phyloP scores from a whole-genome alignment of 2,329 filamentous ascomycete species.

The Metarhizium brunneum region DNA sequence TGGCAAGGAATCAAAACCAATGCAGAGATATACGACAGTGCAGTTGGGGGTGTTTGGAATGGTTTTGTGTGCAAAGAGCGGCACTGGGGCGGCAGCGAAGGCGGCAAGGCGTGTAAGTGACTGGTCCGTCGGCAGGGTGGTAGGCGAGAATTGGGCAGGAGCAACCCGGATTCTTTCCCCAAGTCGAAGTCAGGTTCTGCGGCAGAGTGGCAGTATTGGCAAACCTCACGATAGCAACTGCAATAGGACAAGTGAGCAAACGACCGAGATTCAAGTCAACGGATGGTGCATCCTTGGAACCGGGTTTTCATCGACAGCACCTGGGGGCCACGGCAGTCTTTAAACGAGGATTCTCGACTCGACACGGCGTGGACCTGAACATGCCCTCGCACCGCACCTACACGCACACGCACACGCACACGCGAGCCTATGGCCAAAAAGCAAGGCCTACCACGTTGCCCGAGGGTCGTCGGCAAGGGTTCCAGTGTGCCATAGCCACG shows the following conservation, averaged over 20 bases:
- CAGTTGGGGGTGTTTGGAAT: not conserved
- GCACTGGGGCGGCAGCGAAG: not conserved
- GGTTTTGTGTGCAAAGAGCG: not conserved
- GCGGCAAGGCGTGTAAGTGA: slow-evolving; percentile 5
- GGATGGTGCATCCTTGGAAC: not conserved
- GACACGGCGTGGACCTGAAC: not conserved
- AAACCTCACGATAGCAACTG: not conserved
- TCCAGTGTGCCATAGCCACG: not conserved
- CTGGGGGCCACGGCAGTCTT: slow-evolving; percentile 2
- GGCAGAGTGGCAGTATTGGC: not conserved
- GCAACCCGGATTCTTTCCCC: not conserved
- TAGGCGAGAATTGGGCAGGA: slow-evolving; percentile 4
- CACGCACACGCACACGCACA: not conserved
- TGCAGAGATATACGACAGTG: not conserved
- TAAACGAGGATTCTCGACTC: slow-evolving; percentile 1
- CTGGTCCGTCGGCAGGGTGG: not conserved
- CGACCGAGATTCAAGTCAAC: not conserved
- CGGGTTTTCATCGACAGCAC: not conserved
- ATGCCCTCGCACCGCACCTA: not conserved
- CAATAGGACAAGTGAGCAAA: not conserved
- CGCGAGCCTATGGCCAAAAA: slow-evolving; percentile 1
- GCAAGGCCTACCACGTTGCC: slow-evolving; percentile 3
- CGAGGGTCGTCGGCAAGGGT: slow-evolving; percentile 7
- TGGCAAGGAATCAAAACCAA: not conserved
- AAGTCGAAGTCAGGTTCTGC: not conserved